Evolutionary conservation across 257 asterid species (phyloP).

Genomic region (Ajuga chamaepitys): DNA sequence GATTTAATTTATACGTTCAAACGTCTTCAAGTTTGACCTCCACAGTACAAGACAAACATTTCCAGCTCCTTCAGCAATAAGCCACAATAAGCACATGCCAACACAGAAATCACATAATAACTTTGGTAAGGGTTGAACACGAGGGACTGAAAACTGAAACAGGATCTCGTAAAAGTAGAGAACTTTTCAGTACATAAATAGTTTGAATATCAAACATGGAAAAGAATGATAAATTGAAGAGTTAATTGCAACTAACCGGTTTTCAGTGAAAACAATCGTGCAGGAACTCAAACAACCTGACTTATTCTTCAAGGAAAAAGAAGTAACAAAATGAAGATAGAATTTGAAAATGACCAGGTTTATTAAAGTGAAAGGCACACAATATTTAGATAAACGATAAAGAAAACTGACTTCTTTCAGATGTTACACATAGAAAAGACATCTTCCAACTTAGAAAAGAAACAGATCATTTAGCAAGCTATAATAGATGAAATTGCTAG

Average conservation of each 20-base stretch:
- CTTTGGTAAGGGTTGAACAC: background rate
- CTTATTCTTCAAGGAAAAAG: background rate
- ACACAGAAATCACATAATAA: background rate
- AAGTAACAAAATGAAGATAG: background rate
- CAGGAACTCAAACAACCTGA: conserved; percentile 1
- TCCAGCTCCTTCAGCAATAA: conserved; percentile 1
- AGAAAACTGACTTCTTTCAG: background rate
- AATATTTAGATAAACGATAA: background rate
- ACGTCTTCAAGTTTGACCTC: background rate
- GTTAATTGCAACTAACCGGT: background rate
- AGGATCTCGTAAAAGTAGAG: background rate
- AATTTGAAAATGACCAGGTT: background rate
- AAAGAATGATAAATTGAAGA: background rate
- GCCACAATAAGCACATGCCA: background rate
- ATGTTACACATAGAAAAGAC: background rate
- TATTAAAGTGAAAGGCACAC: background rate
- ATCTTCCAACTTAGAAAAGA: background rate
- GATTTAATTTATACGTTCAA: background rate
- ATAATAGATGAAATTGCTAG: background rate
- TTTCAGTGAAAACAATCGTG: background rate
- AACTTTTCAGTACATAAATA: background rate
- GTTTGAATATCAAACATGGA: background rate
- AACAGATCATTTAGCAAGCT: background rate
- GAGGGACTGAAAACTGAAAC: background rate
- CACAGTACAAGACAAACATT: background rate